These are phyloP conservation scores for Stemphylium lycopersici DNA, from an alignment of 2,329 filamentous ascomycete species.

Conservation along the genomic window DNA sequence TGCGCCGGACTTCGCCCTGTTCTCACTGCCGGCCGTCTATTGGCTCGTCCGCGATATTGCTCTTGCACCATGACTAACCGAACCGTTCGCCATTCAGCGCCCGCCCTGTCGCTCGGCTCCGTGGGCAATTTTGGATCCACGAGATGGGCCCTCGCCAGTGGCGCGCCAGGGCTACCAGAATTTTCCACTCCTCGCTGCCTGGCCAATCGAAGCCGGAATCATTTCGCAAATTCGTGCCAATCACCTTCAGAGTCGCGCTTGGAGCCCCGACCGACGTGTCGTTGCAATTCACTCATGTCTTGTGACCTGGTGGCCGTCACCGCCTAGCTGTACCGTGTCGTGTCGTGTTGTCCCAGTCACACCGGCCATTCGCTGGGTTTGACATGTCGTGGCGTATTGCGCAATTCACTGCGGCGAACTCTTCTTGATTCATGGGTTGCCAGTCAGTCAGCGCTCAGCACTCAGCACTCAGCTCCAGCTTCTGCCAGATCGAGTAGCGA, in stretches of 20 bases:
- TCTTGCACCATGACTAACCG: conserved; percentile 37
- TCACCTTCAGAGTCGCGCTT: conserved; percentile 29
- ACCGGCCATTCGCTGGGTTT: conserved; percentile 18
- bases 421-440: conserved; percentile 4
- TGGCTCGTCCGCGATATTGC: conserved; percentile 37
- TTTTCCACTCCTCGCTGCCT: conserved; percentile 40
- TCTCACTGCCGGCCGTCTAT: conserved; percentile 21
- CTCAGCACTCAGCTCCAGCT: conserved; percentile 8
- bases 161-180: conserved; percentile 34
- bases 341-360: conserved; percentile 15
- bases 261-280: conserved; percentile 12
- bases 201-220: conserved; percentile 43
- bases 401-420: conserved; percentile 24
- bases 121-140: conserved; percentile 25
- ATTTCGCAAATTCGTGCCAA: conserved; percentile 37
- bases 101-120: conserved; percentile 7
- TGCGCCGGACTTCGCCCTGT: conserved; percentile 22
- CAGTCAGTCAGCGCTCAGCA: neutral
- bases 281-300: conserved; percentile 23
- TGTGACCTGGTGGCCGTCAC: conserved; percentile 33
- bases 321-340: conserved; percentile 11
- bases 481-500: conserved; percentile 30
- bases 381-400: conserved; percentile 34
- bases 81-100: conserved; percentile 16
- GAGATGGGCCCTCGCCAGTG: neutral